phyloP scores from a whole-genome alignment of 805 yeast genomes.

The Vanderwaltozyma tropicalis region DNA sequence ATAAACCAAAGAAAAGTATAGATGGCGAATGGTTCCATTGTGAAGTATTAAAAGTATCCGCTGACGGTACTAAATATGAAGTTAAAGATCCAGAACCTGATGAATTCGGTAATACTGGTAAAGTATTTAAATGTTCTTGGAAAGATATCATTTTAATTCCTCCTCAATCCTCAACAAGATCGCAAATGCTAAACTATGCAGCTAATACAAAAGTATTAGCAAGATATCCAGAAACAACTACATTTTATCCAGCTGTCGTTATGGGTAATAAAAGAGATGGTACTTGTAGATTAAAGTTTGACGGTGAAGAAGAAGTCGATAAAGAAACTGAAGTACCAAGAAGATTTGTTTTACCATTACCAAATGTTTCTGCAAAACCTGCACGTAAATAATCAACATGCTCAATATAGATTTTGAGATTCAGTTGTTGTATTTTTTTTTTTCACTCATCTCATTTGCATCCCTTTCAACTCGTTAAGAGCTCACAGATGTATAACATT shows the following conservation, averaged over 20 bases:
- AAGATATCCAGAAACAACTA: slow-evolving; percentile 93
- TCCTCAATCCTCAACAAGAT: slow-evolving; percentile 32
- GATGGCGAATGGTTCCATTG: slow-evolving; percentile 96
- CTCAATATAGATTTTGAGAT: too few relatives aligned
- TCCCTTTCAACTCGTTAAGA: too few relatives aligned
- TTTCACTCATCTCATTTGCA: too few relatives aligned
- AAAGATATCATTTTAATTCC: slow-evolving; percentile 73
- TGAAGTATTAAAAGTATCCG: slow-evolving; percentile 66
- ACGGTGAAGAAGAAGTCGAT: slow-evolving; percentile 94
- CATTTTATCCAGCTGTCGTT: slow-evolving; percentile 91
- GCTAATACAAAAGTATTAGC: slow-evolving; percentile 79
- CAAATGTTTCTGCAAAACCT: slow-evolving; percentile 28
- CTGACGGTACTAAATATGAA: slow-evolving; percentile 70
- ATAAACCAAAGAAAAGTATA: slow-evolving; percentile 50
- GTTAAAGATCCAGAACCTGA: slow-evolving; percentile 98
- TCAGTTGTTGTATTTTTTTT: too few relatives aligned
- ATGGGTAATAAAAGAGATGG: slow-evolving; percentile 67
- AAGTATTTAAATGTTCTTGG: slow-evolving; percentile 69
- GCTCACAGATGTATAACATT: too few relatives aligned
- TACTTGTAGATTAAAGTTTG: slow-evolving; percentile 70
- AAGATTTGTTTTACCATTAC: slow-evolving; percentile 70
- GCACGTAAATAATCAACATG: slow-evolving; percentile 14
- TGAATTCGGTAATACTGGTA: slow-evolving; percentile 81
- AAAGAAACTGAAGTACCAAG: slow-evolving; percentile 91
- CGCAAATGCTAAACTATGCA: slow-evolving; percentile 40